These are phyloP conservation scores for Lipomyces lipofer DNA, from an alignment of 805 yeast species.

Conservation along the genomic window DNA sequence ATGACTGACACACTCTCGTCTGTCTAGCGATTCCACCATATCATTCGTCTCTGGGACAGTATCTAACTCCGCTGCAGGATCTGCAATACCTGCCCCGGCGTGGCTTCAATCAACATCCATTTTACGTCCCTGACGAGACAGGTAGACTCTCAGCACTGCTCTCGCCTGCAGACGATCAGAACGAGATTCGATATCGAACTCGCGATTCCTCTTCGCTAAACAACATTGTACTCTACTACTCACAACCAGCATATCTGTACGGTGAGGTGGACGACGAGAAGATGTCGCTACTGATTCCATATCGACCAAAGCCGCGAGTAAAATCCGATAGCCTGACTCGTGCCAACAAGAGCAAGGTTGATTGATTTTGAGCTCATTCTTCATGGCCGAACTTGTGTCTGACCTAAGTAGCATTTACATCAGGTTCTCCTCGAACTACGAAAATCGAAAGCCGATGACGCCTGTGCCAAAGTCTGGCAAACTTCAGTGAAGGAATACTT, in stretches of 20 bases:
- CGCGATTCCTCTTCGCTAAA: neutral
- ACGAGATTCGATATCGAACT: slow-evolving; percentile 7
- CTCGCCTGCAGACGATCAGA: slow-evolving; percentile 2
- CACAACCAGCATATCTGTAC: neutral
- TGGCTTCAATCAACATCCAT: slow-evolving; percentile 11
- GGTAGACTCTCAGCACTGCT: slow-evolving; percentile 8
- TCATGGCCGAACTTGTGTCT: too few relatives aligned
- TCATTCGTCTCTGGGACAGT: neutral
- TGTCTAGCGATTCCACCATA: too few relatives aligned
- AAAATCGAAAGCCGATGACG: too few relatives aligned
- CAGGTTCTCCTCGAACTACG: too few relatives aligned
- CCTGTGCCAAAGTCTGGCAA: too few relatives aligned
- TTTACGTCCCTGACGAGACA: slow-evolving; percentile 14
- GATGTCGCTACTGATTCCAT: slow-evolving; percentile 1
- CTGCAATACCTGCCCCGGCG: neutral
- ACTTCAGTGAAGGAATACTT: too few relatives aligned
- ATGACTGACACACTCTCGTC: too few relatives aligned
- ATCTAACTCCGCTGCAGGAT: neutral
- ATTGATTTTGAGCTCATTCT: too few relatives aligned
- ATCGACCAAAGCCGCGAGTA: too few relatives aligned
- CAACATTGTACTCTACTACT: slow-evolving; percentile 6
- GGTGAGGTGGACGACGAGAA: neutral
- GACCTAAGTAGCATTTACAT: too few relatives aligned
- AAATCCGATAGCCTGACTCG: too few relatives aligned
- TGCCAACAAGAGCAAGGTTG: too few relatives aligned